These are phyloP conservation scores for Salix caprea DNA, from an alignment of 345 rosid species.

Conservation along the genomic window DNA sequence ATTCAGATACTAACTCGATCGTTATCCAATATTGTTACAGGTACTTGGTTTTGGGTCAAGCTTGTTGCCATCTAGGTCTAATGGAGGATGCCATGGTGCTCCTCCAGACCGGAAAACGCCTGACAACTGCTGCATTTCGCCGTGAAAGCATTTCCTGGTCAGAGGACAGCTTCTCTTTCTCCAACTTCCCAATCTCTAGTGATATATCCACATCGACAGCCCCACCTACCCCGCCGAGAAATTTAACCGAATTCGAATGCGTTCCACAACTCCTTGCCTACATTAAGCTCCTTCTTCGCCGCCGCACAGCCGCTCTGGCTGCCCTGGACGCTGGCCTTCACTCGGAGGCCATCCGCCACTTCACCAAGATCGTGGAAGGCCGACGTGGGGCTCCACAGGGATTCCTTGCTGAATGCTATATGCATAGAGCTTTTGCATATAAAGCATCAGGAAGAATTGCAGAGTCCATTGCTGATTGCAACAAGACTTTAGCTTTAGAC, in stretches of 20 bases:
- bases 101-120: constrained; percentile 88
- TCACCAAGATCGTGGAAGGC: constrained; percentile 79
- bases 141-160: constrained; percentile 80
- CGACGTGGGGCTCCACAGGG: constrained; percentile 87
- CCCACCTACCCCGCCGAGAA: constrained; percentile 53
- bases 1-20: not conserved
- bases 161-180: constrained; percentile 76
- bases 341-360: constrained; percentile 88
- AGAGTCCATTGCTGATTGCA: constrained; percentile 85
- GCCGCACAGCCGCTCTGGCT: constrained; percentile 81
- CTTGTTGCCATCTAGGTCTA: constrained; percentile 83
- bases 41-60: constrained; percentile 81
- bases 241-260: constrained; percentile 44
- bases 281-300: constrained; percentile 82
- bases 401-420: constrained; percentile 81
- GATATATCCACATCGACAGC: constrained; percentile 30
- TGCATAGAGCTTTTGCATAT: constrained; percentile 79
- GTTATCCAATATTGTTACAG: constrained; percentile 25
- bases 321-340: constrained; percentile 77
- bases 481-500: constrained; percentile 77
- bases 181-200: constrained; percentile 29
- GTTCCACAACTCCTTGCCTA: constrained; percentile 64
- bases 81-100: constrained; percentile 98
- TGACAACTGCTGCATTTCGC: constrained; percentile 90
- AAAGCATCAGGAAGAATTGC: constrained; percentile 70